Percentiles rank a stretch among this genome's conserved stretches.
These are phyloP conservation scores for Periconia macrospinosa DNA, from an alignment of 2,329 filamentous ascomycete genomes.

Conservation along the genomic window DNA sequence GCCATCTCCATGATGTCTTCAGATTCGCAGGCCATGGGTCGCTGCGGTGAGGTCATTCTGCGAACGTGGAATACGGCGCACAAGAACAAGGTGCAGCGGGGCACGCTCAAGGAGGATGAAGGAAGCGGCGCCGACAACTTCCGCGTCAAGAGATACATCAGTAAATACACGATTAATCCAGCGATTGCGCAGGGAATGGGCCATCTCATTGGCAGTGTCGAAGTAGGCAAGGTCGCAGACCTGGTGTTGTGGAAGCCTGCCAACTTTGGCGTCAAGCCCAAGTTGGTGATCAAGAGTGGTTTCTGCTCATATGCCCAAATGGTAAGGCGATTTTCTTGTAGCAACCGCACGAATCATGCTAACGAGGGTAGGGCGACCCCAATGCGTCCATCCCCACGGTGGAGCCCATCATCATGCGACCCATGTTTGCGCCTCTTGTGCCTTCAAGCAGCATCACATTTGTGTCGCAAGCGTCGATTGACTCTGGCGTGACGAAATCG, in stretches of 20 bases:
- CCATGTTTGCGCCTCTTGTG: slow-evolving; percentile 80
- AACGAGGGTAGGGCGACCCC: slow-evolving; percentile 47
- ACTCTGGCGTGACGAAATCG: slow-evolving; percentile 64
- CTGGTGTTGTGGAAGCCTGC: slow-evolving; percentile 83
- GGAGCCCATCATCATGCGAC: slow-evolving; percentile 78
- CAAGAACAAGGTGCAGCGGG: slow-evolving; percentile 91
- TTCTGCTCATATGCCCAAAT: slow-evolving; percentile 83
- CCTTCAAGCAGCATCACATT: slow-evolving; percentile 77
- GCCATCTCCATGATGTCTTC: slow-evolving; percentile 98
- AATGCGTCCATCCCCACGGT: slow-evolving; percentile 75
- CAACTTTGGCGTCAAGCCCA: slow-evolving; percentile 86
- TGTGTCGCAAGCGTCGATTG: slow-evolving; percentile 73
- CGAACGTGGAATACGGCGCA: slow-evolving; percentile 97
- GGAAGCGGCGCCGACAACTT: slow-evolving; percentile 84
- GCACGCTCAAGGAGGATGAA: slow-evolving; percentile 73
- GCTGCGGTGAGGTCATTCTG: slow-evolving; percentile 89
- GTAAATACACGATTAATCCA: slow-evolving; percentile 96
- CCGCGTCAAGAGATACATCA: slow-evolving; percentile 87
- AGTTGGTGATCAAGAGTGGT: slow-evolving; percentile 80
- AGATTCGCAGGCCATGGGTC: slow-evolving; percentile 95
- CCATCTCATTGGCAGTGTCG: slow-evolving; percentile 82
- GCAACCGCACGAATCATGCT: not conserved
- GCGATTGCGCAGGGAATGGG: slow-evolving; percentile 88
- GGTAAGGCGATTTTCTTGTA: slow-evolving; percentile 54
- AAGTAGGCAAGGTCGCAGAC: slow-evolving; percentile 88